Base-by-base conservation (phyloP, 208 protist species). In the Acanthamoeba healyi region DNA sequence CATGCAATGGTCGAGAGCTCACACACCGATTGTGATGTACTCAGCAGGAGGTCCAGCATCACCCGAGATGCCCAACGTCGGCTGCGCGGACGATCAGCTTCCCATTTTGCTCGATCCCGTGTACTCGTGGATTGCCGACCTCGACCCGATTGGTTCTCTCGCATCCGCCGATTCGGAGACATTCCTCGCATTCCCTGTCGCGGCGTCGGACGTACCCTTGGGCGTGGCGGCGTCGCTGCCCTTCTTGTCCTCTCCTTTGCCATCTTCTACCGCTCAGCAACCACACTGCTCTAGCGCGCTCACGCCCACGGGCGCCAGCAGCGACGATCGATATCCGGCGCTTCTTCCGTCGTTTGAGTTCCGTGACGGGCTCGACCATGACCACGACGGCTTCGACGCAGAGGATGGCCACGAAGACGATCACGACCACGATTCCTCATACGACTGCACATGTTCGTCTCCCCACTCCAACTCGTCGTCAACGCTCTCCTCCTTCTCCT, bases 361-460 rank as follows among this genome's bases (percentile, higher is more conserved):
- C 26, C 67, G 67, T n/a, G 67, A 77, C 19, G 67, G 67, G 3
- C 15, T 67, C n/a, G 58, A n/a, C 34, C 10, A 77, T 17, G 67
- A 77, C 34, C n/a, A 77, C 12, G 34, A 77, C 36, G 67, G 67
- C 36, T 42, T 77, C 2, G 67, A 77, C 19, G 67, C 67, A 32
- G 67, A 77, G 34, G 67, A 77, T 17, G 67, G 67, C 34, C 67
- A 77, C 34, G 67, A 77, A 32, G 34, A 77, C 67, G 67, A 77
- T 12, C 67, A 77, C 36, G 67, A n/a, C n/a, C n/a, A n/a, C n/a
- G n/a, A n/a, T n/a, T n/a, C n/a, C n/a, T n/a, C n/a, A n/a, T n/a
- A n/a, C n/a, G n/a, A 77, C 34, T 44, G 34, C 67, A 44, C 32
- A 5, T 77, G 67, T 17, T 44, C 67, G 15, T 77, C 34, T 4